phyloP scores from a whole-genome alignment of 2,329 filamentous ascomycete genomes.

The Aspergillus fijiensis region DNA sequence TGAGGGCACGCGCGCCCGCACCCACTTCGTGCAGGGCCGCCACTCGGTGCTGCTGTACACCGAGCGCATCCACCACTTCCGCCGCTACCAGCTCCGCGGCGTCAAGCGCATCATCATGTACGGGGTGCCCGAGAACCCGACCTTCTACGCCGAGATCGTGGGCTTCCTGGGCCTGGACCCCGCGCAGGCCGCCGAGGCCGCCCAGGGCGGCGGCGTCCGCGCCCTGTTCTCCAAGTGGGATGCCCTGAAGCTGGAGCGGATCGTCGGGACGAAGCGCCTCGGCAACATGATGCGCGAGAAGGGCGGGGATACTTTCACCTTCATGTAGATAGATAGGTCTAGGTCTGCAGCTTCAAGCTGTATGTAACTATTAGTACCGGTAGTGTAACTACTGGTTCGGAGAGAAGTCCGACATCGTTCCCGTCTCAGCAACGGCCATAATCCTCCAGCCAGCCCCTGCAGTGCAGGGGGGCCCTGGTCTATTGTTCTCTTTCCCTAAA shows the following conservation, averaged over 20 bases:
- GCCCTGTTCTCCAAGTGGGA: constrained; percentile 85
- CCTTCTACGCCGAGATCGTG: constrained; percentile 47
- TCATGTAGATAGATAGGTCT: constrained; percentile 58
- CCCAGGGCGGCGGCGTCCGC: constrained; percentile 57
- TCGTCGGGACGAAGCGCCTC: constrained; percentile 79
- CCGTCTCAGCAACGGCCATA: too few relatives aligned
- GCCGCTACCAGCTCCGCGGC: constrained; percentile 78
- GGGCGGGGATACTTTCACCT: constrained; percentile 88
- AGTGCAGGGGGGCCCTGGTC: too few relatives aligned
- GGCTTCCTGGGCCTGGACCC: constrained; percentile 42
- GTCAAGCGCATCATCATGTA: constrained; percentile 87
- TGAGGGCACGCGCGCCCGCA: constrained; percentile 79
- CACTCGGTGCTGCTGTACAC: constrained; percentile 87
- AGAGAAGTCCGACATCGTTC: not conserved
- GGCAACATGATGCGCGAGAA: constrained; percentile 80
- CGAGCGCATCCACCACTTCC: constrained; percentile 94
- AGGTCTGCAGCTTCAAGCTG: not conserved
- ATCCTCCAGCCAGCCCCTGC: too few relatives aligned
- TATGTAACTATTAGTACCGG: constrained; percentile 1
- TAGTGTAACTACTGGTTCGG: not conserved
- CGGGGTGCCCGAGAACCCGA: constrained; percentile 81
- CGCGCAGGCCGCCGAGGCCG: constrained; percentile 54
- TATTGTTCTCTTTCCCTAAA: too few relatives aligned
- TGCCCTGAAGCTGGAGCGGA: constrained; percentile 79
- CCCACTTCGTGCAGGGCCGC: constrained; percentile 80